phyloP scores from a whole-genome alignment of 805 yeast species.

The Candida tammaniensis region DNA sequence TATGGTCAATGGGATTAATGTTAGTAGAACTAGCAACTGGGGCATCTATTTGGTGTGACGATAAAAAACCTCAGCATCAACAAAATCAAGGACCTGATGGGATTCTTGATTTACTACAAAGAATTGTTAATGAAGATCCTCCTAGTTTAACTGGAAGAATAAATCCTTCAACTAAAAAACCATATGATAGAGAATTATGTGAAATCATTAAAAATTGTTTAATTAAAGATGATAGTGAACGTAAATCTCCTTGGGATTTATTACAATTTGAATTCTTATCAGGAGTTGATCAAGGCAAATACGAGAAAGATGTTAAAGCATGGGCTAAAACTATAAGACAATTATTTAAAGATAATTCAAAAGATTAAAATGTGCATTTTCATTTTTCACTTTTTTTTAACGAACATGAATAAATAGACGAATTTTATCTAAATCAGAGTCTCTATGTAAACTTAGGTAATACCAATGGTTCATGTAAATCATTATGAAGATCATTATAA shows the following conservation, averaged over 20 bases:
- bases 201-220: constrained; percentile 73
- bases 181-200: constrained; percentile 50
- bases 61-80: constrained; percentile 1
- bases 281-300: constrained; percentile 28
- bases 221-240: constrained; percentile 59
- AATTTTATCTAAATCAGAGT: no score
- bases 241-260: constrained; percentile 75
- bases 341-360: constrained; percentile 8
- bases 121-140: constrained; percentile 91
- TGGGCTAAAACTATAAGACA: constrained; percentile 43
- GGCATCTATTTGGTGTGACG: constrained; percentile 63
- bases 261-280: constrained; percentile 29
- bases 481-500: constrained; percentile 13
- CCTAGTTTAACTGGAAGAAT: constrained; percentile 54
- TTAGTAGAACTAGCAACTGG: constrained; percentile 87
- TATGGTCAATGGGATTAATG: constrained; percentile 95
- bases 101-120: constrained; percentile 82
- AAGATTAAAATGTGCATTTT: constrained; percentile 1
- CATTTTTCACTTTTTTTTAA: no score
- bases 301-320: constrained; percentile 33
- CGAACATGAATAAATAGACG: no score
- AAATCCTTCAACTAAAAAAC: constrained; percentile 23
- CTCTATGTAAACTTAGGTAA: no score
- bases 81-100: constrained; percentile 62
- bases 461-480: constrained; percentile 14